Base-by-base conservation (phyloP, 2,329 filamentous ascomycete species). In the Aspergillus flavus region DNA sequence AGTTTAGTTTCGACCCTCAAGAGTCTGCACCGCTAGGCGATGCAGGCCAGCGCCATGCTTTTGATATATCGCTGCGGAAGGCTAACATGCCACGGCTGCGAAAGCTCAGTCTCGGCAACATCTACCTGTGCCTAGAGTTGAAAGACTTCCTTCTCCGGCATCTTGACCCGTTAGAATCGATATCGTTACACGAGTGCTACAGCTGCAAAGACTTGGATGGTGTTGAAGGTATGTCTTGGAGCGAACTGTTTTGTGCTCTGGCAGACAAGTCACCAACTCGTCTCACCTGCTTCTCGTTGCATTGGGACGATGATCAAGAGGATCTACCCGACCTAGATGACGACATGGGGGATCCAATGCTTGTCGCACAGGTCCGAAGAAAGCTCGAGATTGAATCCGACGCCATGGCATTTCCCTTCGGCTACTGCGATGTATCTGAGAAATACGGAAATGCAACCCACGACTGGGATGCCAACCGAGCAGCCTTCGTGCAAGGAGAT, bases 1-100 rank as follows among this genome's bases (percentile, higher is more conserved):
- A 53, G 12, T 56, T 62, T 23, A 32, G n/a, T 12, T 59, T 62
- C 19, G 56, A 62, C 7, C 54, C 61, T 2, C 54, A 23, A 23
- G n/a, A 36, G 2, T 57, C 54, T n/a, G 34, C 54, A 28, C 21
- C n/a, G 39, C 54, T 57, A 21, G 54, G 54, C 0, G 19, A 28
- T 43, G 16, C 32, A 39, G 54, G 54, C 9, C 32, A 39, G 1
- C 34, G 12, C 9, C 9, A 28, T 43, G 21, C 6, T 1, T 16
- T 10, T n/a, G 23, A 57, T 16, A 57, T 57, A 32, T 21, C n/a
- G 21, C 23, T 57, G 21, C 3, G 36, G 32, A 43, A 43, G 7
- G 36, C 54, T 41, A 45, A 1, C 16, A 57, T 57, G 54, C 54
- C 54, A 30, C n/a, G 12, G 23, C 36, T 57, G 32, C 54, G 54